Conservation (phyloP, 2,329 filamentous ascomycete species). For the Pseudocercospora ulei region DNA sequence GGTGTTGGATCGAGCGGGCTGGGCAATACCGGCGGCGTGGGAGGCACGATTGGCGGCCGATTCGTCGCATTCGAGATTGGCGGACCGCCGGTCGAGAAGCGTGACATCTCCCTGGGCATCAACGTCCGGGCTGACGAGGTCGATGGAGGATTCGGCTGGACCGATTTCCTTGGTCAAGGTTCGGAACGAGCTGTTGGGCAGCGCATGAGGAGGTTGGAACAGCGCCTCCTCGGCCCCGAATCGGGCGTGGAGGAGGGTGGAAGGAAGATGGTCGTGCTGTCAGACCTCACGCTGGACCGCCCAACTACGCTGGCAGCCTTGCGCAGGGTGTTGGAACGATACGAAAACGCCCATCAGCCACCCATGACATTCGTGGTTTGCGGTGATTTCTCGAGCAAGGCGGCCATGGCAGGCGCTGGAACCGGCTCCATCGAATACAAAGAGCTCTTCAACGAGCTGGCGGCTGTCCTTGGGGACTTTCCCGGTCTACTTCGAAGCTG, state of each 20-base stretch:
- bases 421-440: constrained; percentile 89
- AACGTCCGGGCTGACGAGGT: constrained; percentile 45
- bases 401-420: constrained; percentile 54
- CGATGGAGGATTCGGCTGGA: constrained; percentile 86
- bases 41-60: constrained; percentile 80
- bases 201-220: constrained; percentile 73
- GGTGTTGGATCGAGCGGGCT: constrained; percentile 49
- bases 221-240: constrained; percentile 48
- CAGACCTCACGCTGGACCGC: constrained; percentile 77
- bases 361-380: constrained; percentile 74
- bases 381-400: constrained; percentile 65
- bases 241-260: constrained; percentile 21
- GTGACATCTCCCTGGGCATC: constrained; percentile 67
- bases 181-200: constrained; percentile 74
- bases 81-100: constrained; percentile 80
- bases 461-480: constrained; percentile 72
- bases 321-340: constrained; percentile 64
- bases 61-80: constrained; percentile 87
- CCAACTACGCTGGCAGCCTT: constrained; percentile 73
- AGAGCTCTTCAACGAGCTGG: constrained; percentile 84
- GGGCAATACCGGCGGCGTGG: constrained; percentile 69
- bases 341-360: constrained; percentile 52
- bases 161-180: constrained; percentile 86
- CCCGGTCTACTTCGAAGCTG: constrained; percentile 66
- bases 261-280: constrained; percentile 60